Evolutionary conservation across 768 basidiomycete genomes (phyloP).

Genomic region (Hypholoma sublateritium): DNA sequence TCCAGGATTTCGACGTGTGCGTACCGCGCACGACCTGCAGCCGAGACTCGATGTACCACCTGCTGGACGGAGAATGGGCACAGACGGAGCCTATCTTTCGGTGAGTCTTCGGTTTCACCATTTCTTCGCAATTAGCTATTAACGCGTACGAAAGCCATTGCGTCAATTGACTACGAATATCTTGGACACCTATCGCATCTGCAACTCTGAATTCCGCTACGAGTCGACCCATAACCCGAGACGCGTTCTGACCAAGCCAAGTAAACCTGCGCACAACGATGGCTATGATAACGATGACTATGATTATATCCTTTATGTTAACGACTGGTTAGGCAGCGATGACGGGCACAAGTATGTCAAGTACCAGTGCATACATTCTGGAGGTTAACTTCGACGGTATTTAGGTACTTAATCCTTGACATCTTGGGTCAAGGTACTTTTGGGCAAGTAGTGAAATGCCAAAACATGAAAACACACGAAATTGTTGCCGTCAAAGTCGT

Average conservation of each 20-base stretch:
- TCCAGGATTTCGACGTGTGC: constrained; percentile 77
- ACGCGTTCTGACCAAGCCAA: constrained; percentile 95
- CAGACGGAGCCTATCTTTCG: constrained; percentile 75
- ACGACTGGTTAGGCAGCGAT: constrained; percentile 94
- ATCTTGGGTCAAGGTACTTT: constrained; percentile 99
- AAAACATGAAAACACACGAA: constrained; percentile 99
- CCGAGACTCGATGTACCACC: constrained; percentile 68
- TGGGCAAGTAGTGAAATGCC: constrained; percentile 99
- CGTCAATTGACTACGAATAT: constrained; percentile 81
- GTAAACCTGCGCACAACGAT: constrained; percentile 93
- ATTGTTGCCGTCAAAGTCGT: constrained; percentile 99
- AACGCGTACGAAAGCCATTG: constrained; percentile 42
- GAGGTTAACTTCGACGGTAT: constrained; percentile 5
- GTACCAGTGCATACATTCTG: not conserved
- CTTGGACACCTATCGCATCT: constrained; percentile 88
- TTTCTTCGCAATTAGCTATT: constrained; percentile 10
- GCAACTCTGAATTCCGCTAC: constrained; percentile 94
- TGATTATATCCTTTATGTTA: constrained; percentile 99
- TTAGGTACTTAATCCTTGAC: constrained; percentile 93
- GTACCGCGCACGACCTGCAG: constrained; percentile 73
- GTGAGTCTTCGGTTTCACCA: constrained; percentile 46
- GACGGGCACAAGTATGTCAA: constrained; percentile 86
- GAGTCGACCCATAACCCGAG: constrained; percentile 94
- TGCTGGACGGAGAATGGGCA: constrained; percentile 72
- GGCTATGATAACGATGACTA: constrained; percentile 99